Conservation (phyloP, 2,329 filamentous ascomycete genomes). For the Pestalotiopsis sp. region DNA sequence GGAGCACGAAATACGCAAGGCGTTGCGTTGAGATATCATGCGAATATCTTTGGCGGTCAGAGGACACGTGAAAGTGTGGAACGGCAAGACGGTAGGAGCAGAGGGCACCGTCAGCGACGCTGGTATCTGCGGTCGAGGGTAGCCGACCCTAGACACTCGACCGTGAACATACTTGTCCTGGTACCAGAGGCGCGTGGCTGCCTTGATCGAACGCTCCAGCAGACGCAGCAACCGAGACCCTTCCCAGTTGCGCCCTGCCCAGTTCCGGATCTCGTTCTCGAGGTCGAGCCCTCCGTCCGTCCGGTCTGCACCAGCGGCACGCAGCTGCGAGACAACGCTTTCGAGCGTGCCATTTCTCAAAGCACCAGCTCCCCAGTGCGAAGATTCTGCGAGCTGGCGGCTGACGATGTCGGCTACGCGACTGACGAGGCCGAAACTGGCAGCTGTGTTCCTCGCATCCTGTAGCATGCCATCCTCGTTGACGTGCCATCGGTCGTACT, state of each 20-base stretch:
- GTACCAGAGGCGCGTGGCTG: conserved; percentile 84
- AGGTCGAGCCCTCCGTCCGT: conserved; percentile 37
- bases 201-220: conserved; percentile 80
- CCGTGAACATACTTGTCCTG: conserved; percentile 72
- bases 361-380: conserved; percentile 78
- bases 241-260: conserved; percentile 83
- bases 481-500: conserved; percentile 90
- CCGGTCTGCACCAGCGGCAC: conserved; percentile 36
- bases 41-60: conserved; percentile 89
- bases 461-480: conserved; percentile 80
- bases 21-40: conserved; percentile 93
- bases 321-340: conserved; percentile 50
- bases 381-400: conserved; percentile 84
- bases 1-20: conserved; percentile 86
- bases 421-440: conserved; percentile 80
- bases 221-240: conserved; percentile 82
- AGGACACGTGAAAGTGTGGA: conserved; percentile 96
- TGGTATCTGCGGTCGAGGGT: conserved; percentile 75
- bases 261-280: conserved; percentile 47
- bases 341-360: conserved; percentile 59
- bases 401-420: conserved; percentile 89
- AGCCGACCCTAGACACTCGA: conserved; percentile 59
- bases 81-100: conserved; percentile 92
- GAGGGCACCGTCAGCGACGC: conserved; percentile 74
- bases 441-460: conserved; percentile 65